These are phyloP conservation scores for Microdochium nivale DNA, from an alignment of 2,329 filamentous ascomycete species.

Conservation along the genomic window DNA sequence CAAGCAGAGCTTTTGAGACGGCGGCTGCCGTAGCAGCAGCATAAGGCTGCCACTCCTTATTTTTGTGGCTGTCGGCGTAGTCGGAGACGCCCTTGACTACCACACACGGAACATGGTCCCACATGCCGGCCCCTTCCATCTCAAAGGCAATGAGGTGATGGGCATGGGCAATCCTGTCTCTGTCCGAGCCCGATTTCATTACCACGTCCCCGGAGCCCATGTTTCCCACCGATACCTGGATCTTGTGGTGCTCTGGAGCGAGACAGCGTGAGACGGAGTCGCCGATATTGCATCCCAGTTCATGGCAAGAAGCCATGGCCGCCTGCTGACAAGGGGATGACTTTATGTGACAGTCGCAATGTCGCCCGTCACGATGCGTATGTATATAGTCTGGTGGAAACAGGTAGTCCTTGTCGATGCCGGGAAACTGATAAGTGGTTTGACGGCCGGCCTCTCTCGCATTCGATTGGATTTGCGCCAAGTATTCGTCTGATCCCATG, in stretches of 20 bases:
- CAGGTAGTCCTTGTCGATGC: slow-evolving; percentile 15
- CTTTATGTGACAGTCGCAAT: slow-evolving; percentile 1
- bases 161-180: slow-evolving; percentile 13
- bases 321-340: slow-evolving; percentile 13
- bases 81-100: slow-evolving; percentile 25
- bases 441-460: slow-evolving; percentile 2
- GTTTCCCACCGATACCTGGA: slow-evolving; percentile 2
- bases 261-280: background rate
- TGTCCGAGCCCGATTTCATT: slow-evolving; percentile 19
- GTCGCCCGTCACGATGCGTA: slow-evolving; percentile 12
- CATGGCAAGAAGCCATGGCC: slow-evolving; percentile 10
- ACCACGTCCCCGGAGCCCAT: slow-evolving; percentile 22
- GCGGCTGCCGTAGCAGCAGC: slow-evolving; percentile 25
- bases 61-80: slow-evolving; percentile 30
- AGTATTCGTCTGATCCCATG: slow-evolving; percentile 2
- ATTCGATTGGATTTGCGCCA: slow-evolving; percentile 10
- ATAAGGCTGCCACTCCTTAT: slow-evolving; percentile 25
- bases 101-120: slow-evolving; percentile 16
- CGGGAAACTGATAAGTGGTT: slow-evolving; percentile 15
- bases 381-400: slow-evolving; percentile 19
- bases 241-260: slow-evolving; percentile 1
- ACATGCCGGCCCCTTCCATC: slow-evolving; percentile 24
- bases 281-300: slow-evolving; percentile 17
- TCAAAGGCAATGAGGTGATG: slow-evolving; percentile 19
- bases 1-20: slow-evolving; percentile 18